Evolutionary conservation across 371 early-diverging fungal species (phyloP).

Genomic region (Mortierella sp.): DNA sequence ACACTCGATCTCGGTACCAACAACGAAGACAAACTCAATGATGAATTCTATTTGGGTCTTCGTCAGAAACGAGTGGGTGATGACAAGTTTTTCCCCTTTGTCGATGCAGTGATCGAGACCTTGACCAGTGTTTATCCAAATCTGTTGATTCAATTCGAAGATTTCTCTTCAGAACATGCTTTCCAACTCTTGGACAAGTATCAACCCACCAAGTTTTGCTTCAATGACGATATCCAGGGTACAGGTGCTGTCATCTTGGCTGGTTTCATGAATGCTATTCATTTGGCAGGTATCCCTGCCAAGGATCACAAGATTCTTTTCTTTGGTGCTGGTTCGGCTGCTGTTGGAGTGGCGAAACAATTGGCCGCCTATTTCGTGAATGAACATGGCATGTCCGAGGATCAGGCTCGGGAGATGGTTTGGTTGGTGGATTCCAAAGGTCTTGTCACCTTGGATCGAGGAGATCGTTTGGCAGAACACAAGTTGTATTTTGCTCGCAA

Average conservation of each 20-base stretch:
- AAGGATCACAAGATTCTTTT: constrained; percentile 87
- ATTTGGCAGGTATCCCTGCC: constrained; percentile 66
- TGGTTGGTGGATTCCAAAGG: constrained; percentile 92
- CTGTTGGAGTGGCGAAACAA: constrained; percentile 90
- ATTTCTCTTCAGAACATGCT: constrained; percentile 91
- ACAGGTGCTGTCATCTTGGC: constrained; percentile 93
- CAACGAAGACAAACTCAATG: constrained; percentile 78
- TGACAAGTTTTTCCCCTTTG: constrained; percentile 78
- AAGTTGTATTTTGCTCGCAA: constrained; percentile 83
- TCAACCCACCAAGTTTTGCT: constrained; percentile 72
- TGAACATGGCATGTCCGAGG: constrained; percentile 73
- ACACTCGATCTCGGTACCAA: constrained; percentile 92
- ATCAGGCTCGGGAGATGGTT: constrained; percentile 79
- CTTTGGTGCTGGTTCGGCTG: constrained; percentile 90
- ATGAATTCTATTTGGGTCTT: constrained; percentile 89
- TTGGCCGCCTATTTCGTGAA: constrained; percentile 78
- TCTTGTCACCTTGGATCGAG: constrained; percentile 83
- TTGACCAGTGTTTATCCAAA: constrained; percentile 77
- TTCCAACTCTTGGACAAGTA: constrained; percentile 77
- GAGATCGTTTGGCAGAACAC: constrained; percentile 84
- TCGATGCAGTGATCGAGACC: constrained; percentile 83
- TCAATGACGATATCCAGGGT: constrained; percentile 88
- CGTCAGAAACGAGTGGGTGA: constrained; percentile 77
- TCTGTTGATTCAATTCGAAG: constrained; percentile 91
- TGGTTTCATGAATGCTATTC: constrained; percentile 91